Evolutionary conservation across 2,329 filamentous ascomycete species (phyloP).

Genomic region (Chaetomium globosum): DNA sequence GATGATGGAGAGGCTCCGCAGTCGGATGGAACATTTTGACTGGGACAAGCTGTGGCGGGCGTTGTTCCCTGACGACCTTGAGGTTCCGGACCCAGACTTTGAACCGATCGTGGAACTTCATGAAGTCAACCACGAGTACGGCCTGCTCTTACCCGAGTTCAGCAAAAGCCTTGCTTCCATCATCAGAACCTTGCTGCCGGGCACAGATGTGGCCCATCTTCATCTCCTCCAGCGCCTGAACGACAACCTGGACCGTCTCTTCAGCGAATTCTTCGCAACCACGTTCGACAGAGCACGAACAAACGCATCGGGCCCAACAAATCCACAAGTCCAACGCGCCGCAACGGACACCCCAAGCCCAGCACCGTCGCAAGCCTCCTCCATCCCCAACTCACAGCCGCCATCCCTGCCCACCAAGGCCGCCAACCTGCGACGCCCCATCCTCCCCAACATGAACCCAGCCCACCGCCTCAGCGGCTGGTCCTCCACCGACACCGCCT

Average conservation of each 20-base stretch:
- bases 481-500: not conserved
- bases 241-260: not conserved
- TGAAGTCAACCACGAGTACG: not conserved
- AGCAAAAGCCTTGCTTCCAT: not conserved
- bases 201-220: not conserved
- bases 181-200: not conserved
- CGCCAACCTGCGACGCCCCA: not conserved
- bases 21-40: not conserved
- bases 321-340: not conserved
- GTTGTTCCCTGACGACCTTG: not conserved
- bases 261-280: not conserved
- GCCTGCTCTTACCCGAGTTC: not conserved
- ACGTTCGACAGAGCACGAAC: not conserved
- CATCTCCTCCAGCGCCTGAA: not conserved
- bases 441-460: not conserved
- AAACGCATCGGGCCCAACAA: not conserved
- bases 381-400: not conserved
- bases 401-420: no score
- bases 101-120: not conserved
- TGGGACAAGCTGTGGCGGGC: conserved; percentile 2
- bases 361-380: not conserved
- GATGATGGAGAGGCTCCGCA: conserved; percentile 5
- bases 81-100: not conserved
- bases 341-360: not conserved
- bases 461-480: not conserved